phyloP scores from a whole-genome alignment of 352 stramenopile genomes.

The Phytophthora quininea region DNA sequence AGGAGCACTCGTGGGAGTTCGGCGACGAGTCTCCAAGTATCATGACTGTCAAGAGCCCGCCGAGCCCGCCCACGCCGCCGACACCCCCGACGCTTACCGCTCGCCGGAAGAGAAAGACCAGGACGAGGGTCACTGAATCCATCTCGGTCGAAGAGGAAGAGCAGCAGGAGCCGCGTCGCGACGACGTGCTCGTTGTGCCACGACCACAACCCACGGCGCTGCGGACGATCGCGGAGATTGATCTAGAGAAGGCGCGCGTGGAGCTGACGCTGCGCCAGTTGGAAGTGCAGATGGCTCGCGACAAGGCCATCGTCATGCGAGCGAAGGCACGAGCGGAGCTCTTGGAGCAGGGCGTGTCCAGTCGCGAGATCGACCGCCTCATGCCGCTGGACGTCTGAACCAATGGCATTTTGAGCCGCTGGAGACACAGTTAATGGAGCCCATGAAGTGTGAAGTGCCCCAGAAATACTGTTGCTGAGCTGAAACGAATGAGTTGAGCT shows the following conservation, averaged over 20 bases:
- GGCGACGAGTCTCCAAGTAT: constrained; percentile 21
- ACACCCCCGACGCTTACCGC: constrained; percentile 14
- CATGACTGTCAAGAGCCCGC: constrained; percentile 12
- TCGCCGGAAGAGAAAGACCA: constrained; percentile 23
- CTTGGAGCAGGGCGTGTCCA: constrained; percentile 31
- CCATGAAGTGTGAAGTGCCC: neutral
- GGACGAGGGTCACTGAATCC: constrained; percentile 24
- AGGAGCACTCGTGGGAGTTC: constrained; percentile 27
- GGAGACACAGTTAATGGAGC: constrained; percentile 14
- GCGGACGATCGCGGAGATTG: constrained; percentile 29
- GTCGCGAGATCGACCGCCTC: constrained; percentile 34
- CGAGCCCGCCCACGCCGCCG: constrained; percentile 18
- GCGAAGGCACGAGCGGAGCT: constrained; percentile 35
- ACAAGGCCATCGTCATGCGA: constrained; percentile 35
- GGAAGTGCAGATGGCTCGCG: constrained; percentile 38
- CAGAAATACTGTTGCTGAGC: constrained; percentile 15
- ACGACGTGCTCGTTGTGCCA: neutral
- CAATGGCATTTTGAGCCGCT: neutral
- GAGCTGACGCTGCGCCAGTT: constrained; percentile 37
- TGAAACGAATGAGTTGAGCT: constrained; percentile 13
- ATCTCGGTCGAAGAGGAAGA: constrained; percentile 29
- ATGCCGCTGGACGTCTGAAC: constrained; percentile 39
- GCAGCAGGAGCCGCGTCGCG: constrained; percentile 8
- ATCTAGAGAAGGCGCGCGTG: constrained; percentile 37
- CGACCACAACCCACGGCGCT: constrained; percentile 18